phyloP scores from a whole-genome alignment of 768 basidiomycete genomes.

The Tulasnella sp. region DNA sequence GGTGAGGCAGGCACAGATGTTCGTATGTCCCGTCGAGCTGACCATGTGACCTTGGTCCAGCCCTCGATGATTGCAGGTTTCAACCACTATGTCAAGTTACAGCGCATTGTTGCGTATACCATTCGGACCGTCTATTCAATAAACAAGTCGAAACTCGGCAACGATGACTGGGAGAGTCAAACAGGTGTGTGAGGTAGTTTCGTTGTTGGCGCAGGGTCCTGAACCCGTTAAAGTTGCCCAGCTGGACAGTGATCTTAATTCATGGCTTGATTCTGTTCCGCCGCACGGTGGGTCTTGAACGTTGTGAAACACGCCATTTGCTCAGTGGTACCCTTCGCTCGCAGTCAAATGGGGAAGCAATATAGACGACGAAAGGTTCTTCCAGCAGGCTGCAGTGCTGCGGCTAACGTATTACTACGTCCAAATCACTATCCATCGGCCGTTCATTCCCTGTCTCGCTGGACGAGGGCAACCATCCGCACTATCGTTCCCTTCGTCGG shows the following conservation, averaged over 20 bases:
- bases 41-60: background rate
- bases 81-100: constrained; percentile 41
- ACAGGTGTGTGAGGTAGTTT: background rate
- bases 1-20: background rate
- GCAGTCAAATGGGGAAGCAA: constrained; percentile 47
- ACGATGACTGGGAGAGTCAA: constrained; percentile 37
- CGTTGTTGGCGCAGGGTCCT: background rate
- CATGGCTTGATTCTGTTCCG: constrained; percentile 63
- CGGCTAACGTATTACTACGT: constrained; percentile 49
- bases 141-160: constrained; percentile 54
- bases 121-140: constrained; percentile 57
- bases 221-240: background rate
- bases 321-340: background rate
- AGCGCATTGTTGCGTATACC: constrained; percentile 47
- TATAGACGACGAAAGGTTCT: constrained; percentile 33
- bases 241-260: constrained; percentile 48
- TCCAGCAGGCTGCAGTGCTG: constrained; percentile 47
- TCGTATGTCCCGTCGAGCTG: background rate
- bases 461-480: constrained; percentile 39
- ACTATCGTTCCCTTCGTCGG: constrained; percentile 49
- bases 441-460: constrained; percentile 44
- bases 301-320: background rate
- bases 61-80: constrained; percentile 47
- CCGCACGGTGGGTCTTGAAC: constrained; percentile 38
- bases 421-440: constrained; percentile 64